Conservation (phyloP, 129 eudicot species). For the Lactuca sativa region DNA sequence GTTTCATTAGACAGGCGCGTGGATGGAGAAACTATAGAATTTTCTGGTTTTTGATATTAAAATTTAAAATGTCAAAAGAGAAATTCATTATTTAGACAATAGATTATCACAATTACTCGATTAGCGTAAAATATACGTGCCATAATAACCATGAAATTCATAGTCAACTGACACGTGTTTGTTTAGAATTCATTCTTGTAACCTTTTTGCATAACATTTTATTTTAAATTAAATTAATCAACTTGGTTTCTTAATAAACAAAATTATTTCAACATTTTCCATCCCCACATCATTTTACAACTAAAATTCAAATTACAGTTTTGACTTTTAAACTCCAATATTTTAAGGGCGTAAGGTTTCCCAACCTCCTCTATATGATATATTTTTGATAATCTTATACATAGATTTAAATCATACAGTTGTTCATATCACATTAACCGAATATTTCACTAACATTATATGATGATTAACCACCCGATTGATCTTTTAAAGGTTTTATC, state of each 20-base stretch:
- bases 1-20: not conserved
- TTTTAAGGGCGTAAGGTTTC: too few species aligned
- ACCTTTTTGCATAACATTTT: not conserved
- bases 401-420: not conserved
- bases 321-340: not conserved
- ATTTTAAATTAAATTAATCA: not conserved
- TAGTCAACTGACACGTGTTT: constrained; percentile 38
- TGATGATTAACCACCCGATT: too few species aligned
- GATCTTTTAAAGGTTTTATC: too few species aligned
- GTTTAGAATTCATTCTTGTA: not conserved
- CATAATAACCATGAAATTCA: constrained; percentile 24
- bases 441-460: not conserved
- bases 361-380: too few species aligned
- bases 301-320: not conserved
- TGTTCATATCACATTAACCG: not conserved
- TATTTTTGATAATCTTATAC: too few species aligned
- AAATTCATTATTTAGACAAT: not conserved
- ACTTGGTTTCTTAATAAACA: not conserved
- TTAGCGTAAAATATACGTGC: constrained; percentile 28
- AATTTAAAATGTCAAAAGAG: constrained; percentile 25
- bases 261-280: constrained; percentile 1
- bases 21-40: not conserved
- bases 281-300: not conserved
- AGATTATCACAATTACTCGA: not conserved
- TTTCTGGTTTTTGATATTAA: constrained; percentile 7